phyloP scores from a whole-genome alignment of 2,329 filamentous ascomycete genomes.

The Colletotrichum lini region DNA sequence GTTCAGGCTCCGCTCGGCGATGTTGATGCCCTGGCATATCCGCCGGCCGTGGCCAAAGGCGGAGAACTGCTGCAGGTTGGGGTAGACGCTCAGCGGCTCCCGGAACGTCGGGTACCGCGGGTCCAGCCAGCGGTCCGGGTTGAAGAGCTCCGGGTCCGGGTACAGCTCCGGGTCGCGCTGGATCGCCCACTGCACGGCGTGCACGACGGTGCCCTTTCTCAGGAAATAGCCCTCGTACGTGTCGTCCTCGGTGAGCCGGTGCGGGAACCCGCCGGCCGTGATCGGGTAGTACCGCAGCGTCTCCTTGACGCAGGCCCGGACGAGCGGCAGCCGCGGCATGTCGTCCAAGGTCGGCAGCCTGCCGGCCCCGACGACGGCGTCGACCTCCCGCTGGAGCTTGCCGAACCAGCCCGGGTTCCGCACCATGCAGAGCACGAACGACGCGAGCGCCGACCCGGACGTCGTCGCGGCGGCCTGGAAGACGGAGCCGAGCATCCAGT shows the following conservation, averaged over 20 bases:
- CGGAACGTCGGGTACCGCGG: slow-evolving; percentile 56
- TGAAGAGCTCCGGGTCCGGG: slow-evolving; percentile 55
- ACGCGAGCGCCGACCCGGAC: slow-evolving; percentile 49
- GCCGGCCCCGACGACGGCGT: slow-evolving; percentile 53
- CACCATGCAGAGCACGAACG: slow-evolving; percentile 48
- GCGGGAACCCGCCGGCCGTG: slow-evolving; percentile 59
- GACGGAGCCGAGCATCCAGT: slow-evolving; percentile 51
- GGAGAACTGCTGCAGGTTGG: slow-evolving; percentile 57
- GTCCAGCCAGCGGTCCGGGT: slow-evolving; percentile 57
- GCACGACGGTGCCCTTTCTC: slow-evolving; percentile 64
- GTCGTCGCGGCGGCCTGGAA: slow-evolving; percentile 56
- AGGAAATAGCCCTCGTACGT: slow-evolving; percentile 67
- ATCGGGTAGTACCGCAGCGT: slow-evolving; percentile 67
- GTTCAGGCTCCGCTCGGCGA: slow-evolving; percentile 59
- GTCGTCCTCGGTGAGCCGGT: slow-evolving; percentile 65
- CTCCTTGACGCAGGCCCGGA: slow-evolving; percentile 59
- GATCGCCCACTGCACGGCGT: slow-evolving; percentile 67
- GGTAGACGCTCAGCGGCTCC: slow-evolving; percentile 55
- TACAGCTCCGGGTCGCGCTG: slow-evolving; percentile 59
- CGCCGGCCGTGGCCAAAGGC: slow-evolving; percentile 69
- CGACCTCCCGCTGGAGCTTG: slow-evolving; percentile 57
- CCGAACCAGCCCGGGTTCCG: slow-evolving; percentile 52
- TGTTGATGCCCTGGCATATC: slow-evolving; percentile 60
- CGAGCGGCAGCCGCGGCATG: slow-evolving; percentile 53
- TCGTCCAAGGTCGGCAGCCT: slow-evolving; percentile 54